These are phyloP conservation scores for Sutorius eximius DNA, from an alignment of 1,284 basidiomycete species.

Conservation along the genomic window DNA sequence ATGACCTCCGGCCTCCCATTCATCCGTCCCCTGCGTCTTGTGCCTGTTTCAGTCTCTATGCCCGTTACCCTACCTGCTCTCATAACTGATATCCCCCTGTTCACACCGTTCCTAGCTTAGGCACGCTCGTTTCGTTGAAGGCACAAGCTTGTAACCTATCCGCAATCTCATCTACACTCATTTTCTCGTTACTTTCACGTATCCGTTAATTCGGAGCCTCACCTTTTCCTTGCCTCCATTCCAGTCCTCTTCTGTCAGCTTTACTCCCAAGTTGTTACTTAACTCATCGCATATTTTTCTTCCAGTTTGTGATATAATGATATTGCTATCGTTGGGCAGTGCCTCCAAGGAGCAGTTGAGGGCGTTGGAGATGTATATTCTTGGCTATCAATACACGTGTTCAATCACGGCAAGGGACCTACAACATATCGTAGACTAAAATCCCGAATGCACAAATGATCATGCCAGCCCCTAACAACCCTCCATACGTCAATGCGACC, in stretches of 20 bases:
- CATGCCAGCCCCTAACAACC: constrained; percentile 62
- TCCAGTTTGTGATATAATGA: constrained; percentile 36
- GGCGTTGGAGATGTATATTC: background rate
- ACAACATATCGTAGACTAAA: constrained; percentile 68
- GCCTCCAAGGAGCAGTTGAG: background rate
- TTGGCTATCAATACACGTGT: background rate
- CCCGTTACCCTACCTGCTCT: constrained; percentile 27
- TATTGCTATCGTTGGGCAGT: constrained; percentile 26
- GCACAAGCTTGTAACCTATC: constrained; percentile 36
- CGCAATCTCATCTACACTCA: constrained; percentile 34
- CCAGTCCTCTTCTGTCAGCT: constrained; percentile 10
- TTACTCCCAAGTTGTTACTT: constrained; percentile 34
- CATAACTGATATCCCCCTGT: constrained; percentile 32
- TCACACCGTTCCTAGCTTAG: constrained; percentile 18
- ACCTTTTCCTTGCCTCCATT: constrained; percentile 7
- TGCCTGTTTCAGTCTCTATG: constrained; percentile 15
- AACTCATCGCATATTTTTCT: constrained; percentile 36
- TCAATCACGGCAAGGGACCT: constrained; percentile 2
- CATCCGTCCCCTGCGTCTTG: constrained; percentile 7
- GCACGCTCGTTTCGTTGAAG: constrained; percentile 31
- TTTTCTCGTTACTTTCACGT: constrained; percentile 28
- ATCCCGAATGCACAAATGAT: constrained; percentile 76
- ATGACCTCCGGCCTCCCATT: constrained; percentile 3
- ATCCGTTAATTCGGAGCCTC: constrained; percentile 13
- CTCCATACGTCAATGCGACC: constrained; percentile 60